These are phyloP conservation scores for Mucor lusitanicus DNA, from an alignment of 371 early-diverging fungal genomes.

Conservation along the genomic window DNA sequence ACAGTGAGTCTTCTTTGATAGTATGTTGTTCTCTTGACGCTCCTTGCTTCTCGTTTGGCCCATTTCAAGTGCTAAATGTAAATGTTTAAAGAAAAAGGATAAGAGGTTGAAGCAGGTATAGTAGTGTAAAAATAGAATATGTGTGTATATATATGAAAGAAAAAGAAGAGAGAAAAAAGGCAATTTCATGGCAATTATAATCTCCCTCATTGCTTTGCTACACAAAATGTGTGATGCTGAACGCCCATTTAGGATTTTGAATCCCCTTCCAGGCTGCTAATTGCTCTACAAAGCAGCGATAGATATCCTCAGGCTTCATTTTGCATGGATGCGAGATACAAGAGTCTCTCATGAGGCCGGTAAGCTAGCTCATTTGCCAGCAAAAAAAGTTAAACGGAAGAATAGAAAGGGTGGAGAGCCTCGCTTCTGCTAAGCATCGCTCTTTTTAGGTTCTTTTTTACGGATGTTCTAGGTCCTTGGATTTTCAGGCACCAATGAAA, in stretches of 20 bases:
- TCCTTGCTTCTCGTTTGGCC: conserved; percentile 62
- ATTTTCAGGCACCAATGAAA: not conserved
- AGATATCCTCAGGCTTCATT: no score
- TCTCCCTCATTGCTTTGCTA: not conserved
- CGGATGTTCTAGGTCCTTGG: not conserved
- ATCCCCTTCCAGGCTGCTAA: not conserved
- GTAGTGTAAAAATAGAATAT: not conserved
- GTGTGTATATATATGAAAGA: no score
- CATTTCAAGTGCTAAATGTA: conserved; percentile 25
- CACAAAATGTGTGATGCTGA: not conserved
- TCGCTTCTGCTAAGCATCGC: not conserved
- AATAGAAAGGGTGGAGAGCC: not conserved
- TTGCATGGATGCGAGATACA: not conserved
- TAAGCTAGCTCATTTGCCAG: not conserved
- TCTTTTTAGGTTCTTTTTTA: not conserved
- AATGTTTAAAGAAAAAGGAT: not conserved
- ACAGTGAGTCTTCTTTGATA: conserved; percentile 61
- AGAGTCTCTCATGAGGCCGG: not conserved
- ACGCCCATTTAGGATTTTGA: not conserved
- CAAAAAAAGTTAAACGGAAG: not conserved
- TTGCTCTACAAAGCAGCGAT: no score
- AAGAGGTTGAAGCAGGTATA: not conserved
- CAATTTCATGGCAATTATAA: not conserved
- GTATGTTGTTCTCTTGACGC: conserved; percentile 26
- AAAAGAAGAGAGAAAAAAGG: not conserved